Percentiles rank a stretch among this genome's conserved stretches.
These are phyloP conservation scores for Trametes cinnabarina DNA, from an alignment of 768 basidiomycete genomes.

Conservation along the genomic window DNA sequence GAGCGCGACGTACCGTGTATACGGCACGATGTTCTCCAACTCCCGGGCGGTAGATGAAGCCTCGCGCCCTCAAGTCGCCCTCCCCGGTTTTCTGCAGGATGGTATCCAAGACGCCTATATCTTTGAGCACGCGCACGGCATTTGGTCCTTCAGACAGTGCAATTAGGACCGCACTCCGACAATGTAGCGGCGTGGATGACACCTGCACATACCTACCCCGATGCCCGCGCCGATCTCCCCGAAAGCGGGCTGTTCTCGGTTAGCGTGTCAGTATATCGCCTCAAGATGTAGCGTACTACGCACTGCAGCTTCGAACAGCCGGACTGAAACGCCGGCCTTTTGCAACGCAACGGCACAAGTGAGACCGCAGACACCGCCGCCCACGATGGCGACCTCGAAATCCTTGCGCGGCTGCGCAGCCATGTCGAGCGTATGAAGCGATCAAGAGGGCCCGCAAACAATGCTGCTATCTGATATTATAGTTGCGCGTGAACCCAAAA, in stretches of 20 bases:
- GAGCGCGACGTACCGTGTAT: conserved; percentile 37
- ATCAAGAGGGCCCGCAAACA: no score
- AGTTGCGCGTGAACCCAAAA: no score
- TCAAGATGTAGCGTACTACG: neutral
- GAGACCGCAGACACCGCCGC: conserved; percentile 57
- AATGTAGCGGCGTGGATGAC: no score
- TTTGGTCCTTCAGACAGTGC: conserved; percentile 42
- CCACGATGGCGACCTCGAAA: conserved; percentile 51
- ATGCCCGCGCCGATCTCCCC: conserved; percentile 55
- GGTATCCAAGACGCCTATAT: conserved; percentile 42
- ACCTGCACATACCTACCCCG: conserved; percentile 39
- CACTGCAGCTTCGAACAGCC: conserved; percentile 54
- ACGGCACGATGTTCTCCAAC: conserved; percentile 39
- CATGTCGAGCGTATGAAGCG: neutral
- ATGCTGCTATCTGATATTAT: no score
- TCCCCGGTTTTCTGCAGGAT: conserved; percentile 40
- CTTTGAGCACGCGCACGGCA: conserved; percentile 43
- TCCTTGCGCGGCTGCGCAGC: conserved; percentile 19
- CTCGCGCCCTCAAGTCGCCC: conserved; percentile 27
- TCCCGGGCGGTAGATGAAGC: conserved; percentile 46
- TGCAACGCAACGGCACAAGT: conserved; percentile 45
- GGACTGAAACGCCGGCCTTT: conserved; percentile 42
- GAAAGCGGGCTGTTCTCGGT: conserved; percentile 38
- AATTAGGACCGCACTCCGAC: neutral
- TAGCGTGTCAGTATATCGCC: neutral